Evolutionary conservation across 345 rosid species (phyloP).

Genomic region (Cardamine chenopodiifolia): DNA sequence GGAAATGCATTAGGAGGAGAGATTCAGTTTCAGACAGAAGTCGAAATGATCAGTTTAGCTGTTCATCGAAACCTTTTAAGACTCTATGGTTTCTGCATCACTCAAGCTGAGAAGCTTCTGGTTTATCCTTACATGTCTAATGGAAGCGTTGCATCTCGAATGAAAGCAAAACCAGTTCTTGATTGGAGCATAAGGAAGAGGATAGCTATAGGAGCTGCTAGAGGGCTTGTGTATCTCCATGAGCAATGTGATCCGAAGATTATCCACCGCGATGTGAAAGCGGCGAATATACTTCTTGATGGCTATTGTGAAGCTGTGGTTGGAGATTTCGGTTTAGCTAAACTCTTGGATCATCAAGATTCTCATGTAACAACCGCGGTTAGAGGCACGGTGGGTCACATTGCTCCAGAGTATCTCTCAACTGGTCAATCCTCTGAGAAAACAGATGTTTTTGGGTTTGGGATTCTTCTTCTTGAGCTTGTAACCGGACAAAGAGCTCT

Average conservation of each 20-base stretch:
- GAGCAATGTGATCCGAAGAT: slow-evolving; percentile 51
- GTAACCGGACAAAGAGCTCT: slow-evolving; percentile 46
- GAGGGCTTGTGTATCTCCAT: slow-evolving; percentile 48
- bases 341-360: slow-evolving; percentile 45
- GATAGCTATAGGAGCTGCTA: slow-evolving; percentile 47
- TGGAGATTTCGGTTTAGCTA: slow-evolving; percentile 48
- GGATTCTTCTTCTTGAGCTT: slow-evolving; percentile 49
- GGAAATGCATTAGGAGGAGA: slow-evolving; percentile 49
- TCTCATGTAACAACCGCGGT: slow-evolving; percentile 50
- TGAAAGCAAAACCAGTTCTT: slow-evolving; percentile 47
- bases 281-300: slow-evolving; percentile 49
- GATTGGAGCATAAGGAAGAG: slow-evolving; percentile 46
- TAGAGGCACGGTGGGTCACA: slow-evolving; percentile 49
- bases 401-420: slow-evolving; percentile 50
- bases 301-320: slow-evolving; percentile 48
- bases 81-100: slow-evolving; percentile 46
- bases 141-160: slow-evolving; percentile 46
- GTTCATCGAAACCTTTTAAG: slow-evolving; percentile 48
- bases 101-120: slow-evolving; percentile 47
- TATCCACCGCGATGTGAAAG: slow-evolving; percentile 49
- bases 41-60: slow-evolving; percentile 48
- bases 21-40: slow-evolving; percentile 51
- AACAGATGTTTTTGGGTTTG: slow-evolving; percentile 48
- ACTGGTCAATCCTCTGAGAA: slow-evolving; percentile 50
- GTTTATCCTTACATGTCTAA: slow-evolving; percentile 52